phyloP scores from a whole-genome alignment of 2,329 filamentous ascomycete genomes.

The Colletotrichum tropicale region DNA sequence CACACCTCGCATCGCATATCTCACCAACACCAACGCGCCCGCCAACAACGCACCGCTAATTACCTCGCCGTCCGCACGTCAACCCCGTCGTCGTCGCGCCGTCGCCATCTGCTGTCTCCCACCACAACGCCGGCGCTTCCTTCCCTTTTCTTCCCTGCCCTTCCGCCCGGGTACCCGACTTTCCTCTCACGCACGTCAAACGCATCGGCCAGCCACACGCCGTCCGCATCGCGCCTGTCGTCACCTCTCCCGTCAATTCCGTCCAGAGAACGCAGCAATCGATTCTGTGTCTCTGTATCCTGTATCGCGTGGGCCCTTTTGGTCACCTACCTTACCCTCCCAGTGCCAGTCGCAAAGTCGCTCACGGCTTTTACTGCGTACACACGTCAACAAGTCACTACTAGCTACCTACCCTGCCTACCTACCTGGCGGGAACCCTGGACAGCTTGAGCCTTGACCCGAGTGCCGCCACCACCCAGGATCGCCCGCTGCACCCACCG shows the following conservation, averaged over 20 bases:
- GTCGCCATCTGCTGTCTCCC: not conserved
- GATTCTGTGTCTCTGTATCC: not conserved
- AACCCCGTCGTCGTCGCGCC: not conserved
- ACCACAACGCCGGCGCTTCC: not conserved
- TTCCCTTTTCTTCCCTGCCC: not conserved
- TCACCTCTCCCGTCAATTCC: not conserved
- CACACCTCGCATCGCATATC: not conserved
- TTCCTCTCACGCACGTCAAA: not conserved
- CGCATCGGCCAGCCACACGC: not conserved
- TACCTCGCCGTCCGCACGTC: not conserved
- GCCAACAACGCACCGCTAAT: not conserved
- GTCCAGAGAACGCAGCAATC: not conserved
- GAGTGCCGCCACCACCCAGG: constrained; percentile 6
- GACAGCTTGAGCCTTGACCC: not conserved
- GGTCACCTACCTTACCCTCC: not conserved
- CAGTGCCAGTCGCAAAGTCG: not conserved
- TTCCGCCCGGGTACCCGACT: not conserved
- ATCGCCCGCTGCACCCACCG: constrained; percentile 12
- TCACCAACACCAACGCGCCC: not conserved
- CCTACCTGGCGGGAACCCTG: not conserved
- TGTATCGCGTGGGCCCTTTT: not conserved
- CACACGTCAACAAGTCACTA: not conserved
- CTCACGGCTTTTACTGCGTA: not conserved
- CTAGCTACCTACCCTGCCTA: not conserved
- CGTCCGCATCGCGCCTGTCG: not conserved